phyloP scores from a whole-genome alignment of 192 early-diverging fungal genomes.

The Backusella sp. region DNA sequence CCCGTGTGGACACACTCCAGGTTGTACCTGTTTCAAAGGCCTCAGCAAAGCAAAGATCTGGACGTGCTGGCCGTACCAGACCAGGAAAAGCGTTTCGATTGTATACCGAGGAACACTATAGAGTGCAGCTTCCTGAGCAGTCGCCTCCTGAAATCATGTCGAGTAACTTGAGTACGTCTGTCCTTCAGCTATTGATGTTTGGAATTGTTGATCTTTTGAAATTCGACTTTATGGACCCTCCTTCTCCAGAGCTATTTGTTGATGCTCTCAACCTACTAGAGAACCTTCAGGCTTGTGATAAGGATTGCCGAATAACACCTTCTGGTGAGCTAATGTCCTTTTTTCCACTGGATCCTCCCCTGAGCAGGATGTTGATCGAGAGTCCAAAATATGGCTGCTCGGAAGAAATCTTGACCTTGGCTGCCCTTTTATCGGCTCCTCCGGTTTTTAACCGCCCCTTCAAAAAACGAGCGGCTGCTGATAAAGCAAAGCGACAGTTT shows the following conservation, averaged over 20 bases:
- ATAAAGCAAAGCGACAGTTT: constrained; percentile 89
- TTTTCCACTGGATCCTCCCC: constrained; percentile 96
- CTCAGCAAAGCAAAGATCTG: constrained; percentile 93
- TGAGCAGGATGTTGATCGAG: constrained; percentile 88
- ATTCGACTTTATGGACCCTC: constrained; percentile 99
- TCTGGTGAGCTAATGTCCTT: constrained; percentile 87
- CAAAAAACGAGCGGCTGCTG: constrained; percentile 83
- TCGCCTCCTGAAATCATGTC: constrained; percentile 98
- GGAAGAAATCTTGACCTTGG: constrained; percentile 93
- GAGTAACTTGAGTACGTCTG: constrained; percentile 91
- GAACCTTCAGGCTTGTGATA: constrained; percentile 91
- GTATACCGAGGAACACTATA: constrained; percentile 95
- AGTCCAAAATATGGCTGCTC: constrained; percentile 85
- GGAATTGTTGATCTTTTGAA: constrained; percentile 96
- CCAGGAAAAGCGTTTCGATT: constrained; percentile 97
- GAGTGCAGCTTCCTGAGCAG: constrained; percentile 90
- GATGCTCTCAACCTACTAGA: constrained; percentile 93
- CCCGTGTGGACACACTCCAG: constrained; percentile 91
- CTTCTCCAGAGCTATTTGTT: constrained; percentile 97
- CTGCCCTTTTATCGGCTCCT: constrained; percentile 93
- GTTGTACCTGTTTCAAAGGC: constrained; percentile 95
- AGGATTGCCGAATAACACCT: constrained; percentile 89
- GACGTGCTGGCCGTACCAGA: constrained; percentile 96
- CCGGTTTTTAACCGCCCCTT: constrained; percentile 88
- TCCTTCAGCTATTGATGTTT: constrained; percentile 95